Evolutionary conservation across 257 asterid genomes (phyloP).

Genomic region (Solanum bulbocastanum): DNA sequence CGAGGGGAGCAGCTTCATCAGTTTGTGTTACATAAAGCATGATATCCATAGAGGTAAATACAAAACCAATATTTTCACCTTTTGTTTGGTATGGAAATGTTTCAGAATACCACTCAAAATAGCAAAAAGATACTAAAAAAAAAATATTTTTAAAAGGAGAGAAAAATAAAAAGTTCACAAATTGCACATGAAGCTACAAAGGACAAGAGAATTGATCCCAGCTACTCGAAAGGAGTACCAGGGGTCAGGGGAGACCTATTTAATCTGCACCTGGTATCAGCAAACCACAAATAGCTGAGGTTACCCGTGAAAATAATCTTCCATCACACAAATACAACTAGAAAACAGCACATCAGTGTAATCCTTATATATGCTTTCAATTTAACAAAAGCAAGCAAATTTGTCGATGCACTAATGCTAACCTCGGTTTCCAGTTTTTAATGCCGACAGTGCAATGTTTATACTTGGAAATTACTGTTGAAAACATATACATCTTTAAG

Average conservation of each 20-base stretch:
- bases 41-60: background rate
- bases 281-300: background rate
- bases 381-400: background rate
- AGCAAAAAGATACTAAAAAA: background rate
- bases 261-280: background rate
- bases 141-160: background rate
- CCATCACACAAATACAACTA: background rate
- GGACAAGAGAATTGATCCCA: background rate
- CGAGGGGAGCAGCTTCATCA: background rate
- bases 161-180: background rate
- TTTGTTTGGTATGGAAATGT: background rate
- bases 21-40: background rate
- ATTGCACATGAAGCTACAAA: background rate
- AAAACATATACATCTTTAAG: background rate
- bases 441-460: background rate
- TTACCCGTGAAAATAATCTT: background rate
- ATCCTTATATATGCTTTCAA: background rate
- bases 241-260: background rate
- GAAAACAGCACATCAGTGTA: background rate
- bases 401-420: background rate
- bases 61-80: background rate
- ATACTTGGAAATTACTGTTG: background rate
- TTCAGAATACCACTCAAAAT: background rate
- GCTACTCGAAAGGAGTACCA: background rate
- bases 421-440: background rate